Conservation (phyloP, 371 early-diverging fungal species). For the Mortierella polycephala region DNA sequence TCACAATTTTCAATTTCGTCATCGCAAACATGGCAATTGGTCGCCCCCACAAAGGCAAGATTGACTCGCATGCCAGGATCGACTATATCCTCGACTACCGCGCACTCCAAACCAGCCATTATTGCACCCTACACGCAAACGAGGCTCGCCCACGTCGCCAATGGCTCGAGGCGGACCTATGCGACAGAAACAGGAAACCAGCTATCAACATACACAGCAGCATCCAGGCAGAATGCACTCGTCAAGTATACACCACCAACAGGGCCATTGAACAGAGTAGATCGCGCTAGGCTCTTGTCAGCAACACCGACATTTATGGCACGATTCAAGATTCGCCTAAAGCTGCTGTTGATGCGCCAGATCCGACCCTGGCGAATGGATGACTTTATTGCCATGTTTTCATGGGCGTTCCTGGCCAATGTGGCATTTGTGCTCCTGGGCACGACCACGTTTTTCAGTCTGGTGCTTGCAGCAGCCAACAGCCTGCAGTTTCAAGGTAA, state of each 20-base stretch:
- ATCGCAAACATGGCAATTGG: no score
- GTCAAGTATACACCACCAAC: slow-evolving; percentile 48
- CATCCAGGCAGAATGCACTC: slow-evolving; percentile 26
- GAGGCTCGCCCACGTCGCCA: slow-evolving; percentile 10
- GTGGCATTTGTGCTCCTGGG: slow-evolving; percentile 86
- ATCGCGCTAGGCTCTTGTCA: slow-evolving; percentile 39
- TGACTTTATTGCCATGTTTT: slow-evolving; percentile 88
- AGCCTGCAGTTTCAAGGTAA: slow-evolving; percentile 90
- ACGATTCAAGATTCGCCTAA: slow-evolving; percentile 66
- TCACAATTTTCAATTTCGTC: not conserved
- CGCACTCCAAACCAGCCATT: not conserved
- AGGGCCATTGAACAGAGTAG: slow-evolving; percentile 46
- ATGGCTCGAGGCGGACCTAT: slow-evolving; percentile 15
- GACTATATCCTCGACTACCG: not conserved
- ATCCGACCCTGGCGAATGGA: slow-evolving; percentile 87
- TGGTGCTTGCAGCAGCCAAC: slow-evolving; percentile 85
- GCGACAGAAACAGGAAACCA: slow-evolving; percentile 12
- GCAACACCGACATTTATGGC: slow-evolving; percentile 48
- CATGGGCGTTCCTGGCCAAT: slow-evolving; percentile 92
- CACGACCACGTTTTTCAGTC: slow-evolving; percentile 91
- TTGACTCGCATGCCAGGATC: not conserved
- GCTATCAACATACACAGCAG: not conserved
- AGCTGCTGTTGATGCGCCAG: slow-evolving; percentile 69
- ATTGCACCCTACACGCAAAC: slow-evolving; percentile 11
- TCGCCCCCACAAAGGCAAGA: no score